Conservation (phyloP, 495 filamentous ascomycete genomes). For the Cryomyces minteri region DNA sequence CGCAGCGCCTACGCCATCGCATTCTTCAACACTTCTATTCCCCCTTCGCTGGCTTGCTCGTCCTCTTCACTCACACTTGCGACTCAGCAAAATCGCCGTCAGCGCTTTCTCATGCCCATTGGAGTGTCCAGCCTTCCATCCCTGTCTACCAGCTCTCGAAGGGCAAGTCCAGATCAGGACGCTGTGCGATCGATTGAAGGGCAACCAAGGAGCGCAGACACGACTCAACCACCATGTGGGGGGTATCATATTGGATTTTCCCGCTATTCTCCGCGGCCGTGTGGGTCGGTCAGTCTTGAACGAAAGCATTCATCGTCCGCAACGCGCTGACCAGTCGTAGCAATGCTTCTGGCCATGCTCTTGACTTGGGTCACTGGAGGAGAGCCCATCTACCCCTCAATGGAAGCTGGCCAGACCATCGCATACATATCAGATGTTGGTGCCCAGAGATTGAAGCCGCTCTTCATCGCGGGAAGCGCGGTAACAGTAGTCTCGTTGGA, state of each 20-base stretch:
- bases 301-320: too few relatives aligned
- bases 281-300: slow-evolving; percentile 46
- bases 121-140: too few relatives aligned
- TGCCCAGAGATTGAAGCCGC: slow-evolving; percentile 52
- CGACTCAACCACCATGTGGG: slow-evolving; percentile 6
- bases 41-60: too few relatives aligned
- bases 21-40: too few relatives aligned
- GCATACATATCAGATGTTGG: slow-evolving; percentile 63
- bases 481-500: slow-evolving; percentile 75
- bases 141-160: too few relatives aligned
- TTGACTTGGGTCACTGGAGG: slow-evolving; percentile 48
- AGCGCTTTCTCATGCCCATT: too few relatives aligned
- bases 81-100: too few relatives aligned
- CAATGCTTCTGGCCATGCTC: slow-evolving; percentile 51
- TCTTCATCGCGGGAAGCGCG: slow-evolving; percentile 68
- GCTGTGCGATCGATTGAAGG: too few relatives aligned
- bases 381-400: slow-evolving; percentile 42
- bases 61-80: too few relatives aligned
- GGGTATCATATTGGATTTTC: slow-evolving; percentile 48
- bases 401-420: slow-evolving; percentile 45
- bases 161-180: too few relatives aligned
- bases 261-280: slow-evolving; percentile 61
- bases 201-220: too few relatives aligned
- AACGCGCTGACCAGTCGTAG: slow-evolving; percentile 13
- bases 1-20: too few relatives aligned